Evolutionary conservation across 2,329 filamentous ascomycete species (phyloP), one percentile per base, ranked within the genome.

Genomic region (Bisporella sp.): DNA sequence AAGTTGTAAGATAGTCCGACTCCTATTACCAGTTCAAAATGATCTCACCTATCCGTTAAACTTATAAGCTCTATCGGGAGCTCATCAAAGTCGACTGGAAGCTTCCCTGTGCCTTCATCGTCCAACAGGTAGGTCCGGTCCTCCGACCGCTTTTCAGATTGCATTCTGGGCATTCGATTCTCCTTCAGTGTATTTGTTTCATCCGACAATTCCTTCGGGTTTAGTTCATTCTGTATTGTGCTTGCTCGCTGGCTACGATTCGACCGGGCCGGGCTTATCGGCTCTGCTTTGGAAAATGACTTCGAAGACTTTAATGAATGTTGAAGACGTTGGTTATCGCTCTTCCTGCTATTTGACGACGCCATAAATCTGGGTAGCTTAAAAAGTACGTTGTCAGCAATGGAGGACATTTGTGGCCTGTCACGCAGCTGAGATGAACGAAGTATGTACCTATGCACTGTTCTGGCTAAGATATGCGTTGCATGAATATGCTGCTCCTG

Each of bases 11-110:
- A 50, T 21, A 21, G 21, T 21, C 21, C 21, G 21, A 21, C 21
- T 21, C 3, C 21, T 21, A 21, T 3, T 21, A 21, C 21, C 21
- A 21, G 21, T 21, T 21, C 21, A 21, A 21, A 21, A 21, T 21
- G 21, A 37, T 39, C 49, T 32, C 73, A 90, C 89, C 87, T 88
- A 68, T 97, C 92, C 21, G 87, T 89, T 64, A 96, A 72, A 67
- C 89, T 93, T 52, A 93, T 79, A 52, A 99, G 80, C 75, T 99
- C 93, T 62, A 96, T 93, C 11, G 93, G 93, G 41, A 99, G 81
- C 63, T 96, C 87, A 61, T 95, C 89, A 56, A 93, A 84, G 51
- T 88, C 84, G 42, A 57, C 56, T 5, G 62, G 59, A 29, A 63
- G 31, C 52, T 63, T 64, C 28, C 54, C 60, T 8, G 11, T 43